phyloP scores from a whole-genome alignment of 768 basidiomycete genomes.

The Termitomyces eurrhizus region DNA sequence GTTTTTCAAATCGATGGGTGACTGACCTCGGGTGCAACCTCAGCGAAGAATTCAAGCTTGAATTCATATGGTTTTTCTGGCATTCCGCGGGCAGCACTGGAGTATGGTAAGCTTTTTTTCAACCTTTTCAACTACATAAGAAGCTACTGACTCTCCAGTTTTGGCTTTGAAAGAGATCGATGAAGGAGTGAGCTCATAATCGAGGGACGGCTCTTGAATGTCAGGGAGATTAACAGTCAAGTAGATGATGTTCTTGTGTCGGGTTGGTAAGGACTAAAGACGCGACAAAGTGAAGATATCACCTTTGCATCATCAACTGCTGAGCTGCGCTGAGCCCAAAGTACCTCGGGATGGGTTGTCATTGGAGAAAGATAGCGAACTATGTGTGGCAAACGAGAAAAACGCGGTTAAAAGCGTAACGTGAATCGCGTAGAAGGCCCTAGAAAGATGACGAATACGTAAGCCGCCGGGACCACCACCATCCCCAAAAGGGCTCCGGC shows the following conservation, averaged over 20 bases:
- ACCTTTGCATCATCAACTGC: constrained; percentile 65
- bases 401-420: constrained; percentile 12
- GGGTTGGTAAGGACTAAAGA: constrained; percentile 12
- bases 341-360: constrained; percentile 76
- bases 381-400: constrained; percentile 5
- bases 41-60: constrained; percentile 68
- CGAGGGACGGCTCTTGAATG: constrained; percentile 53
- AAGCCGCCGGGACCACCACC: neutral
- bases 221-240: constrained; percentile 83
- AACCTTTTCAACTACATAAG: neutral
- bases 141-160: constrained; percentile 53
- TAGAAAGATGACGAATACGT: constrained; percentile 28
- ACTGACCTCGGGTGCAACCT: constrained; percentile 73
- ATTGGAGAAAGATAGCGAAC: constrained; percentile 25
- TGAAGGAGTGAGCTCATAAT: constrained; percentile 55
- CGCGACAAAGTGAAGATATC: constrained; percentile 13
- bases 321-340: constrained; percentile 94
- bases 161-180: constrained; percentile 61
- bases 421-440: constrained; percentile 33
- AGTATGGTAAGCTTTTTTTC: constrained; percentile 1
- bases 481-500: constrained; percentile 11
- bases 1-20: neutral
- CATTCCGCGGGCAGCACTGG: constrained; percentile 34
- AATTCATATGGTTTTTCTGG: constrained; percentile 70
- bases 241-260: constrained; percentile 77